Evolutionary conservation across 1,139 yeast genomes (phyloP).

Genomic region (Geotrichum europaeum): DNA sequence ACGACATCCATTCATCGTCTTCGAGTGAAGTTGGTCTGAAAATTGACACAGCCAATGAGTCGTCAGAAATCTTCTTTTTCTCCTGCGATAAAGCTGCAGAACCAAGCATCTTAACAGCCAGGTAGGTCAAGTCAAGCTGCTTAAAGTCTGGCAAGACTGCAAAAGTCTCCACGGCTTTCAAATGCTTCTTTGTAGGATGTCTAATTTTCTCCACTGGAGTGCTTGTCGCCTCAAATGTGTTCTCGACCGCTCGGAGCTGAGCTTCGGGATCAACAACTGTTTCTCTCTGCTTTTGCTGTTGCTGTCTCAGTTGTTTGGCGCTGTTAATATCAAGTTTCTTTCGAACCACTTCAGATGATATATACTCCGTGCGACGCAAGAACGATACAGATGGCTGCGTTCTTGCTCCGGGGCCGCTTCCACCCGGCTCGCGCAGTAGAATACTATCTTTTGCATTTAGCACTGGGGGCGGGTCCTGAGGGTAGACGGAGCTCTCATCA

Average conservation of each 20-base stretch:
- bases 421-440: constrained; percentile 68
- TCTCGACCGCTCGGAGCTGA: constrained; percentile 65
- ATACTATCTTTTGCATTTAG: constrained; percentile 74
- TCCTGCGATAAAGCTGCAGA: constrained; percentile 57
- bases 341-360: constrained; percentile 41
- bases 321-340: constrained; percentile 20
- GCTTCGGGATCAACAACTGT: constrained; percentile 49
- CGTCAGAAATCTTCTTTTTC: constrained; percentile 39
- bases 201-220: constrained; percentile 44
- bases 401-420: constrained; percentile 42
- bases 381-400: constrained; percentile 67
- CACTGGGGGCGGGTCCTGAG: constrained; percentile 21
- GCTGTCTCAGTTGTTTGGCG: constrained; percentile 14
- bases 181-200: constrained; percentile 73
- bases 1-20: constrained; percentile 77
- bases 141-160: constrained; percentile 85
- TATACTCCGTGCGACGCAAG: constrained; percentile 90
- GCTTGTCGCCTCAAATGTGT: constrained; percentile 61
- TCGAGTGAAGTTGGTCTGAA: constrained; percentile 71
- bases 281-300: constrained; percentile 13
- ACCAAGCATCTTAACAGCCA: constrained; percentile 69
- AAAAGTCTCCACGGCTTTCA: constrained; percentile 75
- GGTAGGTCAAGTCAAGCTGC: constrained; percentile 71
- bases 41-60: constrained; percentile 54
- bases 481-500: constrained; percentile 38